These are phyloP conservation scores for Salix dunnii DNA, from an alignment of 345 rosid genomes.

Conservation along the genomic window DNA sequence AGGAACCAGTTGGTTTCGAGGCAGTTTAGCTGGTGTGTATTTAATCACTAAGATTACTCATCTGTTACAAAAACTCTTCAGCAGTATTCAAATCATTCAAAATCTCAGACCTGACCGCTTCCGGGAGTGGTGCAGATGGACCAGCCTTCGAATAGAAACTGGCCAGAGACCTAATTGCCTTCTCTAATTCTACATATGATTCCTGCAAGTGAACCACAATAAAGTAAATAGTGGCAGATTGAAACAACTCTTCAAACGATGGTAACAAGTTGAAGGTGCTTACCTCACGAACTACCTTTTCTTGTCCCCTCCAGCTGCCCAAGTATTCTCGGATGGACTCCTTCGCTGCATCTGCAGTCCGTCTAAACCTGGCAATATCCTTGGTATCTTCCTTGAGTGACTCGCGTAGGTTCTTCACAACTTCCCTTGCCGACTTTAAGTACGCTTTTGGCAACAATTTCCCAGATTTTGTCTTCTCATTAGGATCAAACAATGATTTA, in stretches of 20 bases:
- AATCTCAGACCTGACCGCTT: conserved; percentile 60
- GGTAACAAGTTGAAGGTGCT: background rate
- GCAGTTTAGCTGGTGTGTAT: background rate
- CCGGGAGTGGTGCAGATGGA: conserved; percentile 77
- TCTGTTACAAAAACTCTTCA: conserved; percentile 62
- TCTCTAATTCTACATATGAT: conserved; percentile 71
- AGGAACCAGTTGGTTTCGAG: background rate
- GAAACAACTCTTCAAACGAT: background rate
- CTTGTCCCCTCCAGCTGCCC: conserved; percentile 76
- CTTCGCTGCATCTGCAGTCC: conserved; percentile 89
- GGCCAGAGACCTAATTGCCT: conserved; percentile 70
- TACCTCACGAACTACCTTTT: conserved; percentile 53
- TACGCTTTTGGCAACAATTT: conserved; percentile 82
- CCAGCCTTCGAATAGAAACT: conserved; percentile 83
- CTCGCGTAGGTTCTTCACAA: conserved; percentile 72
- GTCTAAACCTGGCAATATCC: conserved; percentile 61
- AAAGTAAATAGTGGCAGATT: background rate
- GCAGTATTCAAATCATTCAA: conserved; percentile 51
- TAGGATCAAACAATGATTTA: conserved; percentile 67
- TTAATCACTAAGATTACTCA: background rate
- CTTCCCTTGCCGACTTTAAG: conserved; percentile 81
- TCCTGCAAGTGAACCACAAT: conserved; percentile 46
- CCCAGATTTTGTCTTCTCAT: conserved; percentile 71
- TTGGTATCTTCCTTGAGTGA: conserved; percentile 74
- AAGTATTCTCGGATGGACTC: conserved; percentile 79